These are phyloP conservation scores for Tetracentron sinense DNA, from an alignment of 164 flowering plant genomes.

Conservation along the genomic window DNA sequence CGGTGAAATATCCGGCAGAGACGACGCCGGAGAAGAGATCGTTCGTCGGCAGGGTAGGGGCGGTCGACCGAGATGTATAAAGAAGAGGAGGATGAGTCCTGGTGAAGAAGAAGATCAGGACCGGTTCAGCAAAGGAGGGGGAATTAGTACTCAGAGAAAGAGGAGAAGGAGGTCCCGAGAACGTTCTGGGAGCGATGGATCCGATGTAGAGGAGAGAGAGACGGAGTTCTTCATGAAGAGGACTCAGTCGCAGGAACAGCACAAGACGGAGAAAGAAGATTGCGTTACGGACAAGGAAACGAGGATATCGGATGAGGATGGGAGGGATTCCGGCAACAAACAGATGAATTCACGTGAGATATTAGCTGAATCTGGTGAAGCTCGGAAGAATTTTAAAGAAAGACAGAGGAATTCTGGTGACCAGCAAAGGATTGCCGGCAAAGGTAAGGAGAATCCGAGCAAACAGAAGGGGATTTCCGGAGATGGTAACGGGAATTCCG, in stretches of 20 bases:
- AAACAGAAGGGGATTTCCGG: slow-evolving; percentile 2
- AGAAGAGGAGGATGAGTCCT: slow-evolving; percentile 3
- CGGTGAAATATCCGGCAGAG: not conserved
- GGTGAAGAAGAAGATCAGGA: slow-evolving; percentile 2
- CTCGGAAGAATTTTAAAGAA: too few species aligned
- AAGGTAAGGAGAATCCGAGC: not conserved
- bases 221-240: not conserved
- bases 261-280: not conserved
- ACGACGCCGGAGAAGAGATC: not conserved
- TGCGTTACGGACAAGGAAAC: not conserved
- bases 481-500: not conserved
- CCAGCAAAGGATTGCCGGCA: not conserved
- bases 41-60: not conserved
- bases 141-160: not conserved
- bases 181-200: not conserved
- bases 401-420: too few species aligned
- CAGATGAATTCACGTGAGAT: not conserved
- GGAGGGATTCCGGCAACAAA: not conserved
- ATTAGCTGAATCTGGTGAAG: not conserved
- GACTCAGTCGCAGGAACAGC: not conserved
- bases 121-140: not conserved
- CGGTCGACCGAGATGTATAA: not conserved
- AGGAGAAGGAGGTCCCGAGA: not conserved
- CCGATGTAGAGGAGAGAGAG: not conserved
- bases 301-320: not conserved